Evolutionary conservation across 345 rosid species (phyloP).

Genomic region (Angophora floribunda): DNA sequence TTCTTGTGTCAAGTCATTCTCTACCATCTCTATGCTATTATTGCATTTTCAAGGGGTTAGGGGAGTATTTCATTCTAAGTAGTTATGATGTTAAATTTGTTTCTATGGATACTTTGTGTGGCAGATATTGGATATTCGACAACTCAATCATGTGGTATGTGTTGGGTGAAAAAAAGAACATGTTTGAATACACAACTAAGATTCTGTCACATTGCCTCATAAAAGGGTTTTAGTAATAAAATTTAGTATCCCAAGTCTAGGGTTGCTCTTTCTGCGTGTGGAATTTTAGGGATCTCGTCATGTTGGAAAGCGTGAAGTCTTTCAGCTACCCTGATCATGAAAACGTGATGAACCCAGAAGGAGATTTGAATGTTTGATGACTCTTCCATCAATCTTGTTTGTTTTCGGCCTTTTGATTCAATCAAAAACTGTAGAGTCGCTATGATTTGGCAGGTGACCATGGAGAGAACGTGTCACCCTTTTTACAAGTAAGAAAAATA

Average conservation of each 20-base stretch:
- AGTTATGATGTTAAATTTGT: not conserved
- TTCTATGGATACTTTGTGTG: not conserved
- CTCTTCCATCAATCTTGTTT: not conserved
- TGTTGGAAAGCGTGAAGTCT: not conserved
- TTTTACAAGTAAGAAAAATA: not conserved
- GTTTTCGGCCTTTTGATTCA: not conserved
- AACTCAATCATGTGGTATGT: not conserved
- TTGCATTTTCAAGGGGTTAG: not conserved
- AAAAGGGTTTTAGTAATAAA: not conserved
- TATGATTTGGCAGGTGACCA: not conserved
- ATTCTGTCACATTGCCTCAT: not conserved
- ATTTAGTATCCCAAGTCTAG: not conserved
- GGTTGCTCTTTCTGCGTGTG: not conserved
- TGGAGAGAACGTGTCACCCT: not conserved
- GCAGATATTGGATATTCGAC: not conserved
- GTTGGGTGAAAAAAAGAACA: not conserved
- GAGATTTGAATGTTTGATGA: not conserved
- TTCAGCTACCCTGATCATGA: not conserved
- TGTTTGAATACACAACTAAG: not conserved
- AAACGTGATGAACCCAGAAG: not conserved
- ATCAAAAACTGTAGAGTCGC: not conserved
- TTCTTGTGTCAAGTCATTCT: not conserved
- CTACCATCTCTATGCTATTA: not conserved
- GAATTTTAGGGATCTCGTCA: not conserved
- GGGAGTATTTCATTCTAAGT: not conserved